Evolutionary conservation across 2,329 filamentous ascomycete species (phyloP).

Genomic region (Cryphonectria carpinicola): DNA sequence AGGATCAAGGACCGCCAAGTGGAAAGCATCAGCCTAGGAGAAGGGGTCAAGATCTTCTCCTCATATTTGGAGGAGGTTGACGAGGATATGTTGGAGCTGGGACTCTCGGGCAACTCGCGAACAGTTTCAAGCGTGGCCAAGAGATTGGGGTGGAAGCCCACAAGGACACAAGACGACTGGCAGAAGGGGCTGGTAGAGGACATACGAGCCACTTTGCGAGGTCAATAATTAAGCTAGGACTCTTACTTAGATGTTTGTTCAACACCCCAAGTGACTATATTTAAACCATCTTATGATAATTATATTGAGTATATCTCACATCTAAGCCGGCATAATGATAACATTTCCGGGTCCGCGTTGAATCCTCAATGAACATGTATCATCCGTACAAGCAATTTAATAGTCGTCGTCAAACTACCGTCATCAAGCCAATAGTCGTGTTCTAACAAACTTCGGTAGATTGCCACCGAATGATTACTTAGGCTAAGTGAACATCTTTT

Average conservation of each 20-base stretch:
- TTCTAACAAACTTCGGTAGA: not conserved
- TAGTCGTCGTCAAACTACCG: not conserved
- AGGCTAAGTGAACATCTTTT: constrained; percentile 3
- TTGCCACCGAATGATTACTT: not conserved
- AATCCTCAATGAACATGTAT: not conserved
- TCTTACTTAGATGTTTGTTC: too few relatives aligned
- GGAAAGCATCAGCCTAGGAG: not conserved
- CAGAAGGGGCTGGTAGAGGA: not conserved
- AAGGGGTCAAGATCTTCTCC: constrained; percentile 1
- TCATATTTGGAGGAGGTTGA: constrained; percentile 2
- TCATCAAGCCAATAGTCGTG: not conserved
- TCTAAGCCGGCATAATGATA: not conserved
- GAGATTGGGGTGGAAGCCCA: constrained; percentile 10
- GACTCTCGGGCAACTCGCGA: constrained; percentile 5
- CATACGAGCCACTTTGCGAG: not conserved
- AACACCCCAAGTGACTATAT: too few relatives aligned
- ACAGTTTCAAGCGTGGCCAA: constrained; percentile 5
- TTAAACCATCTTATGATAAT: not conserved
- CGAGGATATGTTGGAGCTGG: constrained; percentile 12
- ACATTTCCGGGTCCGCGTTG: not conserved
- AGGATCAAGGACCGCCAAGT: not conserved
- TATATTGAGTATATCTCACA: not conserved
- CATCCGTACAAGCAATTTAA: not conserved
- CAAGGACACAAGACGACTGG: not conserved
- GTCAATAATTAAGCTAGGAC: not conserved